These are phyloP conservation scores for Pichia inconspicua DNA, from an alignment of 1,139 yeast genomes.

Conservation along the genomic window DNA sequence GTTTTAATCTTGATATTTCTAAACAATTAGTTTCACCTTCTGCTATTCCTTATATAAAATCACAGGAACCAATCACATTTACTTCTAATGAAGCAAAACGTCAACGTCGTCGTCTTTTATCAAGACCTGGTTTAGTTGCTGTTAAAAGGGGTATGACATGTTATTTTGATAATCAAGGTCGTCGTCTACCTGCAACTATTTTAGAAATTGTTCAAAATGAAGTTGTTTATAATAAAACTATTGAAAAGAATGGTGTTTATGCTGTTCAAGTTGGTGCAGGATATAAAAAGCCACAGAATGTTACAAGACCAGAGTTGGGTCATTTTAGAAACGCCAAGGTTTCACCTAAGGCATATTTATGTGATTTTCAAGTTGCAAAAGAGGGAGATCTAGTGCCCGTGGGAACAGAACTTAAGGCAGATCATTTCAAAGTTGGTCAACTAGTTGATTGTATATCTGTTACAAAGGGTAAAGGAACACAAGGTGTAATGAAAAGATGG, in stretches of 20 bases:
- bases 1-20: constrained; percentile 2
- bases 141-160: constrained; percentile 87
- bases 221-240: constrained; percentile 66
- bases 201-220: constrained; percentile 84
- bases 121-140: constrained; percentile 79
- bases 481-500: constrained; percentile 97
- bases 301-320: constrained; percentile 61
- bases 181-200: constrained; percentile 71
- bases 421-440: constrained; percentile 79
- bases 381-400: constrained; percentile 60
- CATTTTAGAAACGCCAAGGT: constrained; percentile 75
- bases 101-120: constrained; percentile 57
- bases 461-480: constrained; percentile 93
- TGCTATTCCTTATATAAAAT: constrained; percentile 42
- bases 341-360: constrained; percentile 69
- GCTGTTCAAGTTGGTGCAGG: constrained; percentile 91
- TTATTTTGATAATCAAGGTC: constrained; percentile 67
- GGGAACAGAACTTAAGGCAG: constrained; percentile 76
- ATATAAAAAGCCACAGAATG: constrained; percentile 50
- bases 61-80: constrained; percentile 37
- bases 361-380: constrained; percentile 72
- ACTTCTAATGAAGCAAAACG: constrained; percentile 55
- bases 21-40: constrained; percentile 32
- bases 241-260: constrained; percentile 63
- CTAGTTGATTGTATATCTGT: constrained; percentile 71